Base-by-base conservation (phyloP, 2,329 filamentous ascomycete genomes). In the Aureobasidium uvarum region DNA sequence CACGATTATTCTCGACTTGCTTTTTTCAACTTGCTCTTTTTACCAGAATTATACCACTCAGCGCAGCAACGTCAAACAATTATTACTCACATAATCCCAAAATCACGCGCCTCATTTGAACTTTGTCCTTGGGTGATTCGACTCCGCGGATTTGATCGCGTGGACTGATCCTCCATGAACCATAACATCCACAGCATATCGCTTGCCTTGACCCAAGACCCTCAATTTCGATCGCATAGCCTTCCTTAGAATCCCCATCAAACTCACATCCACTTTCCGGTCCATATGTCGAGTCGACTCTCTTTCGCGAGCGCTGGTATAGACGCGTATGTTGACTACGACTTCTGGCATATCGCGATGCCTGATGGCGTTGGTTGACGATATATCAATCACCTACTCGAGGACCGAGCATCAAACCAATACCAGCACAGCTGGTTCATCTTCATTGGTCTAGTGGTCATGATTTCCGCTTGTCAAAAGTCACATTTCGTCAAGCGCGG, bases 401-500 rank as follows among this genome's bases (percentile, higher is more conserved):
- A n/a, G n/a, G n/a, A n/a, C n/a, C 10, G 14, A 5, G 10, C 54
- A 41, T 25, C 28, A 45, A 33, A 41, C 58, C 58, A 62, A 62
- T 62, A 62, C 31, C 46, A 31, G 58, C 58, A 14, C 20, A 56
- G 62, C 62, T 51, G 43, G 33, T n/a, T 45, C 28, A 71, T 55
- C 63, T 58, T 58, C 45, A 48, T 52, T 60, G 46, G 52, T 66
- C 52, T 66, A 66, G 55, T 59, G 46, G 55, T 66, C 64, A 58
- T 59, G 52, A 52, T 52, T 59, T 52, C 46, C 55, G 64, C 54
- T 66, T 59, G 55, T 66, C 54, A 52, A 33, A n/a, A 33, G 28
- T 31, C 14, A 36, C 25, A 64, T 43, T 25, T 43, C 36, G 60
- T 65, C 66, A 70, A 67, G 67, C 70, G 69, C 71, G 66, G 70